These are phyloP conservation scores for Phytophthora pistaciae DNA, from an alignment of 352 stramenopile genomes.

Conservation along the genomic window DNA sequence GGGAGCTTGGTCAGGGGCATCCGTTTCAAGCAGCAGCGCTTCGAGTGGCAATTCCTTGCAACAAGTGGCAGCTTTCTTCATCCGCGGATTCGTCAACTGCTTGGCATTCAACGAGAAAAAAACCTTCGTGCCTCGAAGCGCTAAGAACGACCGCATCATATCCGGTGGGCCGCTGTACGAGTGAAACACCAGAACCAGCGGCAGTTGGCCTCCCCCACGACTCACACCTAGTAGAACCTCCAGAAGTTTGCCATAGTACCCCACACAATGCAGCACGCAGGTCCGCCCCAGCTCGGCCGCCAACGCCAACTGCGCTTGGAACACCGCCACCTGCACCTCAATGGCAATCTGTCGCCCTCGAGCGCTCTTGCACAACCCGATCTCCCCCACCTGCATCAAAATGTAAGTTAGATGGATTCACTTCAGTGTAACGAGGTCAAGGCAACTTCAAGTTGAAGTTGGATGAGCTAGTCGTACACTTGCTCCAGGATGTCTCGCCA, in stretches of 20 bases:
- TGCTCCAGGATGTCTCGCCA: conserved; percentile 53
- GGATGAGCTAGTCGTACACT: conserved; percentile 47
- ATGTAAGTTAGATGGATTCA: not conserved
- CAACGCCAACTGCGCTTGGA: conserved; percentile 62
- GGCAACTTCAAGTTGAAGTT: conserved; percentile 37
- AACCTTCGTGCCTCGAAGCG: conserved; percentile 46
- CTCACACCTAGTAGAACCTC: conserved; percentile 48
- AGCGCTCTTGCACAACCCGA: conserved; percentile 79
- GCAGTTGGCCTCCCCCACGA: conserved; percentile 31
- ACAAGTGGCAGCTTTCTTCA: conserved; percentile 47
- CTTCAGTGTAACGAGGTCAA: conserved; percentile 13
- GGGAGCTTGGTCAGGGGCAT: conserved; percentile 75
- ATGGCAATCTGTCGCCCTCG: conserved; percentile 56
- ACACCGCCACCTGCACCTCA: conserved; percentile 55
- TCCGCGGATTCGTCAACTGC: conserved; percentile 51
- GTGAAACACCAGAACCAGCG: conserved; percentile 70
- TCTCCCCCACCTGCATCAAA: conserved; percentile 67
- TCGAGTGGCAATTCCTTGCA: conserved; percentile 56
- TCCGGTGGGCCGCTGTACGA: conserved; percentile 70
- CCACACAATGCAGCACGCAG: conserved; percentile 83
- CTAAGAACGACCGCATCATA: conserved; percentile 63
- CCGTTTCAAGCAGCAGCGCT: conserved; percentile 74
- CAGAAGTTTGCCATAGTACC: conserved; percentile 72
- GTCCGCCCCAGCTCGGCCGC: conserved; percentile 57
- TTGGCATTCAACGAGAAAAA: conserved; percentile 86